These are phyloP conservation scores for Elsinoe batatas DNA, from an alignment of 2,329 filamentous ascomycete species.

Conservation along the genomic window DNA sequence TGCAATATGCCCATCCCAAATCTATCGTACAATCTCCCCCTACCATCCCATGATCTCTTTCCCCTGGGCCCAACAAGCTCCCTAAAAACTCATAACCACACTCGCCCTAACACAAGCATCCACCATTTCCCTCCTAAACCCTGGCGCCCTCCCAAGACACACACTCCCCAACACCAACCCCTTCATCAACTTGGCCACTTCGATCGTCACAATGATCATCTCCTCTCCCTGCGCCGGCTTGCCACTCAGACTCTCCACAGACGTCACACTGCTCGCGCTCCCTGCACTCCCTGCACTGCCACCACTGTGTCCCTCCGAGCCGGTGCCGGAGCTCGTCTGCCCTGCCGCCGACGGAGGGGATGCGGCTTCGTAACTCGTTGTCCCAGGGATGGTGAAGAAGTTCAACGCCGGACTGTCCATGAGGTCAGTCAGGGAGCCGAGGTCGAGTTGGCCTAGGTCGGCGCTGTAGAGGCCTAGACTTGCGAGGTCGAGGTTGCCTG, in stretches of 20 bases:
- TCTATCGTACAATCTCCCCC: not conserved
- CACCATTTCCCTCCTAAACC: conserved; percentile 35
- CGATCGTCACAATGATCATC: conserved; percentile 33
- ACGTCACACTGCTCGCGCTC: not conserved
- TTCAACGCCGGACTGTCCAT: conserved; percentile 3
- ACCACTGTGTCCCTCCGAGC: not conserved
- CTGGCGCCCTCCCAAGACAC: conserved; percentile 37
- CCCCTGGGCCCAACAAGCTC: not conserved
- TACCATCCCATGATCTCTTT: no score
- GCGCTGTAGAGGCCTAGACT: conserved; percentile 9
- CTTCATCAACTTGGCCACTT: conserved; percentile 35
- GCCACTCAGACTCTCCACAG: not conserved
- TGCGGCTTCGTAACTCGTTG: conserved; percentile 7
- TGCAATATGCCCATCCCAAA: not conserved
- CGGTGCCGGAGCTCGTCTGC: not conserved
- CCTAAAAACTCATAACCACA: conserved; percentile 23
- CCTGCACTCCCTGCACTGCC: not conserved
- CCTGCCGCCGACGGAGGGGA: not conserved
- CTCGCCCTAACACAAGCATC: conserved; percentile 31
- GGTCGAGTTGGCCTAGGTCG: conserved; percentile 3
- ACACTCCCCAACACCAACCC: conserved; percentile 33
- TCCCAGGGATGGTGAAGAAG: conserved; percentile 12
- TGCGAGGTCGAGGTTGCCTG: conserved; percentile 6
- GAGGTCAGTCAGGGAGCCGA: conserved; percentile 8
- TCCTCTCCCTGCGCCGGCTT: not conserved